These are phyloP conservation scores for Kazachstania bromeliacearum DNA, from an alignment of 805 yeast species.

Conservation along the genomic window DNA sequence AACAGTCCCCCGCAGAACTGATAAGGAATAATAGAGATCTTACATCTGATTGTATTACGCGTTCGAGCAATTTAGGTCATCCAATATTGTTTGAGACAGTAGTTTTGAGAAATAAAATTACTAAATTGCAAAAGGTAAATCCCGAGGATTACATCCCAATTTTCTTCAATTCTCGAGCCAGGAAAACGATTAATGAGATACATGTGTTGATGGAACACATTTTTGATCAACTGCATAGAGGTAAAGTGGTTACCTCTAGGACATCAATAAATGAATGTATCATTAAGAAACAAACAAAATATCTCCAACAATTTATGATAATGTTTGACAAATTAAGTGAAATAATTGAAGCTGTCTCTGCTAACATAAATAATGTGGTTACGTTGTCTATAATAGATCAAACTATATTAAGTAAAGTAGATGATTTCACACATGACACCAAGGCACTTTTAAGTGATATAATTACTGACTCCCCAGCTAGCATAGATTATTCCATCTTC, in stretches of 20 bases:
- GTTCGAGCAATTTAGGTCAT: slow-evolving; percentile 14
- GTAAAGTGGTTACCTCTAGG: not conserved
- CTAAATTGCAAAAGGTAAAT: not conserved
- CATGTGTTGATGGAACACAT: slow-evolving; percentile 2
- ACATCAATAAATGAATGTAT: not conserved
- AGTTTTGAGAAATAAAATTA: slow-evolving; percentile 11
- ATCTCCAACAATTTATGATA: not conserved
- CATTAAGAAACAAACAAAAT: not conserved
- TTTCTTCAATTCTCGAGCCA: slow-evolving; percentile 1
- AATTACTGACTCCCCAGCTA: slow-evolving; percentile 11
- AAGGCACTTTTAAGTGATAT: slow-evolving; percentile 11
- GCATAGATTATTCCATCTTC: slow-evolving; percentile 8
- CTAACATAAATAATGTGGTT: not conserved
- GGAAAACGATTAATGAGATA: slow-evolving; percentile 2
- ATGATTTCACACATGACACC: slow-evolving; percentile 4
- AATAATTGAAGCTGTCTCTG: not conserved
- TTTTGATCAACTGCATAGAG: slow-evolving; percentile 1
- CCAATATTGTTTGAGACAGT: slow-evolving; percentile 19
- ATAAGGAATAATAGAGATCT: slow-evolving; percentile 1
- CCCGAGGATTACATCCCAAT: slow-evolving; percentile 1
- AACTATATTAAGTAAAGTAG: slow-evolving; percentile 3
- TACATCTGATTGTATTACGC: not conserved
- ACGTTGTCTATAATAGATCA: not conserved
- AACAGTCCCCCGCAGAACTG: slow-evolving; percentile 5
- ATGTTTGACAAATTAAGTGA: not conserved